Conservation (phyloP, 2,329 filamentous ascomycete genomes). For the Monilinia vaccinii-corymbosi region DNA sequence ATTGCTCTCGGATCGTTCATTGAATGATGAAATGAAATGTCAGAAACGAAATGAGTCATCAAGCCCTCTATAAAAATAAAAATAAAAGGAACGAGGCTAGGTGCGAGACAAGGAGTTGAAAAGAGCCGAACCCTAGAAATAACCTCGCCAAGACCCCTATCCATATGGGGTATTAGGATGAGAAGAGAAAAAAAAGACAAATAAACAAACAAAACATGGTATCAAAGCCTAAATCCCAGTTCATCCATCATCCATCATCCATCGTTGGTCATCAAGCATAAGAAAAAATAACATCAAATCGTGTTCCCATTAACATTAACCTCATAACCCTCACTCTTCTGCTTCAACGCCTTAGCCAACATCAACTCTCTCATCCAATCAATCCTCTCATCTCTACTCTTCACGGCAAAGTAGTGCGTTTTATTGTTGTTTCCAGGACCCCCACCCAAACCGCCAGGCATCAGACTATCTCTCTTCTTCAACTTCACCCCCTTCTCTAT, state of each 20-base stretch:
- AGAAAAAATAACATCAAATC: slow-evolving; percentile 38
- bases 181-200: neutral
- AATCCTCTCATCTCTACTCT: slow-evolving; percentile 78
- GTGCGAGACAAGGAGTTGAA: neutral
- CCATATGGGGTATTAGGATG: neutral
- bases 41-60: neutral
- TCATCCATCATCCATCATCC: neutral
- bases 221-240: neutral
- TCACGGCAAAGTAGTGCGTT: slow-evolving; percentile 90
- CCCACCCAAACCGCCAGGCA: slow-evolving; percentile 10
- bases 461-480: slow-evolving; percentile 34
- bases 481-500: slow-evolving; percentile 39
- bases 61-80: neutral
- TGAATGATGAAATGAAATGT: neutral
- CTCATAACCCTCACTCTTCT: slow-evolving; percentile 76
- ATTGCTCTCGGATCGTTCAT: neutral
- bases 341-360: slow-evolving; percentile 78
- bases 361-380: slow-evolving; percentile 96
- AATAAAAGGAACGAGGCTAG: neutral
- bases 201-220: neutral
- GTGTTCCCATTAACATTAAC: slow-evolving; percentile 74
- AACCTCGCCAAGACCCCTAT: neutral
- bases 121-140: neutral
- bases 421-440: slow-evolving; percentile 50
- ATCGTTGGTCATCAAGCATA: neutral